Conservation (phyloP, 495 filamentous ascomycete genomes). For the Pseudevernia furfuracea region DNA sequence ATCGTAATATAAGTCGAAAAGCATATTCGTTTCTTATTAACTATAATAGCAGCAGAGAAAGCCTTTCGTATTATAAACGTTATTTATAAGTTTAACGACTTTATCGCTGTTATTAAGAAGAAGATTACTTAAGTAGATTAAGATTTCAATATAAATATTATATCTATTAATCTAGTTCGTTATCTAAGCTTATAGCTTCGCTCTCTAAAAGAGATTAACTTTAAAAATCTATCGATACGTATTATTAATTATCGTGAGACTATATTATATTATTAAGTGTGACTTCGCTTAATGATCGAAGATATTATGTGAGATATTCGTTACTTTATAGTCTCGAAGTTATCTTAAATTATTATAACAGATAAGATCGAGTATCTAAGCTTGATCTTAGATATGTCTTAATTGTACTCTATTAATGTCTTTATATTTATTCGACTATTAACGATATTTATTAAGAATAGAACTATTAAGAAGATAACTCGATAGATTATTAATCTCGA, state of each 20-base stretch:
- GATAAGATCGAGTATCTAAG: background rate
- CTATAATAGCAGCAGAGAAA: background rate
- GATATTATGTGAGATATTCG: background rate
- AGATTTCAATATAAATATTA: background rate
- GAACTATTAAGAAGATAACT: too few species aligned
- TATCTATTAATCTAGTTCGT: background rate
- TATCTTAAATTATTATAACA: background rate
- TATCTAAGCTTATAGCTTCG: background rate
- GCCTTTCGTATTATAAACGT: background rate
- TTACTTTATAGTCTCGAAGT: background rate
- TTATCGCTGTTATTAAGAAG: background rate
- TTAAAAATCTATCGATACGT: background rate
- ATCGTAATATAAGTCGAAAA: too few species aligned
- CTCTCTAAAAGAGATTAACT: background rate
- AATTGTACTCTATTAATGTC: background rate
- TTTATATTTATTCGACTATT: background rate
- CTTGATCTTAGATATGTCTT: background rate
- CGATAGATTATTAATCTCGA: background rate
- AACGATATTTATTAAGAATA: background rate
- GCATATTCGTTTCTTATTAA: too few species aligned
- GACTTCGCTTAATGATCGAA: background rate
- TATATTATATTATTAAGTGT: background rate
- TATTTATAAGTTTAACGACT: background rate
- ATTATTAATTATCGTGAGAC: background rate
- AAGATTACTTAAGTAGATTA: background rate